phyloP scores from a whole-genome alignment of 2,329 filamentous ascomycete genomes.

The Alternaria postmessia region DNA sequence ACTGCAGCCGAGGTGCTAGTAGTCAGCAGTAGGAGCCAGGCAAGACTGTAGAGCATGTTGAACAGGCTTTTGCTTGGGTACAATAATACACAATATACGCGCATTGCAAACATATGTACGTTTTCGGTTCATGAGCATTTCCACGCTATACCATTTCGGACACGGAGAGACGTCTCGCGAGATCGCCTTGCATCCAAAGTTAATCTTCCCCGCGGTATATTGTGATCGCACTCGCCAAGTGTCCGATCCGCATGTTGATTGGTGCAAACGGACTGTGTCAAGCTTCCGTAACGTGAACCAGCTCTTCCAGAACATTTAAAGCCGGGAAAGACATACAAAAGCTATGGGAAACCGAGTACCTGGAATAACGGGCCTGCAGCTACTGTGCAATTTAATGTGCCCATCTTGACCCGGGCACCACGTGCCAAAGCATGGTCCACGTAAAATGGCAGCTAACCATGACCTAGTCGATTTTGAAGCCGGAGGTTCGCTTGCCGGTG shows the following conservation, averaged over 20 bases:
- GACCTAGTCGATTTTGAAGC: not conserved
- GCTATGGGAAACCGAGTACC: slow-evolving; percentile 5
- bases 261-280: slow-evolving; percentile 11
- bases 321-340: not conserved
- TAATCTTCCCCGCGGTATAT: slow-evolving; percentile 16
- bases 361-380: slow-evolving; percentile 15
- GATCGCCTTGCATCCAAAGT: not conserved
- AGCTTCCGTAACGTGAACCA: slow-evolving; percentile 11
- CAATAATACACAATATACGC: not conserved
- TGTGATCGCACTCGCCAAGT: slow-evolving; percentile 12
- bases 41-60: slow-evolving; percentile 14
- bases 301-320: slow-evolving; percentile 14
- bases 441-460: not conserved
- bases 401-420: not conserved
- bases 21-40: slow-evolving; percentile 24
- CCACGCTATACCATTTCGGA: slow-evolving; percentile 11
- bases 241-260: slow-evolving; percentile 4
- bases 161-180: slow-evolving; percentile 11
- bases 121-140: slow-evolving; percentile 1
- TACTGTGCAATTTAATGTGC: not conserved
- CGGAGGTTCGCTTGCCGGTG: not conserved
- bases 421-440: not conserved
- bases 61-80: not conserved
- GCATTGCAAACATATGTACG: not conserved
- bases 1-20: slow-evolving; percentile 28